Base-by-base conservation (phyloP, 164 flowering plant species). In the Chloranthus sessilifolius region DNA sequence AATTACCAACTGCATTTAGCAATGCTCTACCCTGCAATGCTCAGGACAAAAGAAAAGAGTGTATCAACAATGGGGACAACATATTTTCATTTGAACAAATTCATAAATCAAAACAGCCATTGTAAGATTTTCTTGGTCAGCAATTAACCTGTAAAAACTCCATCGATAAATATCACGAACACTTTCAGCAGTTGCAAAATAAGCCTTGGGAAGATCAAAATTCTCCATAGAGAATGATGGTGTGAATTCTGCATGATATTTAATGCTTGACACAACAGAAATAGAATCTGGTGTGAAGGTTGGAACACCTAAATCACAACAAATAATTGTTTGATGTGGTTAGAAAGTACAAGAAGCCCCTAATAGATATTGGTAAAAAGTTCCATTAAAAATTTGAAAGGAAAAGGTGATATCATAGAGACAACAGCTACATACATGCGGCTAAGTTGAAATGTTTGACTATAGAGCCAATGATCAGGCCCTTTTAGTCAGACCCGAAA, bases 91-190 rank as follows among this genome's bases (percentile, higher is more conserved):
- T 7, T 14, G 17, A 4, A 10, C 31, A 8, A 37, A 27, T 2
- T 34, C 34, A 21, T 29, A 21, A 39, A 20, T 12, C 14, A n/a
- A 6, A 21, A 5, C n/a, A n/a, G n/a, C n/a, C n/a, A n/a, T n/a
- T n/a, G n/a, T n/a, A n/a, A n/a, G n/a, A n/a, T n/a, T n/a, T n/a
- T 28, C 22, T n/a, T 48, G 2, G 25, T 16, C 30, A 38, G 7
- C 49, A 33, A n/a, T 14, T 53, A 55, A 88, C 98, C 95, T 91
- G 98, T 15, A 92, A 58, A 73, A 85, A 92, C 51, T 92, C 96
- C 98, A 92, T 88, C 0, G 98, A 92, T 55, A 92, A 58, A 65
- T 85, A 88, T 88, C 98, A 9, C 83, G 81, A 53, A 91, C 87
- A 59, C 94, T 85, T 50, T 83, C 77, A 35, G 98, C 96, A 41